A percentile compares a stretch with the other conserved stretches of the same genome.
phyloP scores from a whole-genome alignment of 371 early-diverging fungal genomes.

The Mucor mucedo region DNA sequence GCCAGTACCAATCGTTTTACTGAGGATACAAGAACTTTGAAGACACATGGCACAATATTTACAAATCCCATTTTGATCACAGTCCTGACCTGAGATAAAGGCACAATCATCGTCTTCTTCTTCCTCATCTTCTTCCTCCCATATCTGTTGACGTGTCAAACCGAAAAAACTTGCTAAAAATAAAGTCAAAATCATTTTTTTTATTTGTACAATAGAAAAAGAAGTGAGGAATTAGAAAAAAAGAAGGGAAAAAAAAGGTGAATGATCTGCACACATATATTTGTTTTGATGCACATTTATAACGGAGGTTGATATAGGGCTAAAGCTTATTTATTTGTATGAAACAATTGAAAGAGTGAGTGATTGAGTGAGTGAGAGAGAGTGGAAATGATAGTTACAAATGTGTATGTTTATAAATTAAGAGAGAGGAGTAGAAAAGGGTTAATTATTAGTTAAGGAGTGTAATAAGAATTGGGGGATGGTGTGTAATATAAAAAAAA shows the following conservation, averaged over 20 bases:
- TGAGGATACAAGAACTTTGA: constrained; percentile 44
- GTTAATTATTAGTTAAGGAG: constrained; percentile 9
- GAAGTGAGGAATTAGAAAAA: neutral
- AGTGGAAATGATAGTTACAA: constrained; percentile 4
- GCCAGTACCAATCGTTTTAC: constrained; percentile 23
- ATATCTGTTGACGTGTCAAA: constrained; percentile 4
- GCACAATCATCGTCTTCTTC: constrained; percentile 36
- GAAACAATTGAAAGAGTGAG: neutral
- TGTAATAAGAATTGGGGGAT: neutral
- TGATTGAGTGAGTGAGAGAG: neutral
- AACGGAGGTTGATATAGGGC: neutral
- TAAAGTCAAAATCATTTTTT: too few relatives aligned
- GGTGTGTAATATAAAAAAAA: constrained; percentile 6
- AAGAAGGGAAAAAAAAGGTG: constrained; percentile 10
- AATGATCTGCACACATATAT: neutral
- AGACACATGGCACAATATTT: constrained; percentile 57
- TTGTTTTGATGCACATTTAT: neutral
- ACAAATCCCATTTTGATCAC: constrained; percentile 44
- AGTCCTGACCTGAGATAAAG: constrained; percentile 41
- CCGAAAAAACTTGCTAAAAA: neutral
- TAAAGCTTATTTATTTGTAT: neutral
- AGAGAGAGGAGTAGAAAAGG: constrained; percentile 3
- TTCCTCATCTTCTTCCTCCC: constrained; percentile 23
- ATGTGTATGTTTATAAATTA: neutral
- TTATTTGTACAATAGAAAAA: too few relatives aligned